Conservation (phyloP, 1,139 yeast species). For the Kazachstania sp. region DNA sequence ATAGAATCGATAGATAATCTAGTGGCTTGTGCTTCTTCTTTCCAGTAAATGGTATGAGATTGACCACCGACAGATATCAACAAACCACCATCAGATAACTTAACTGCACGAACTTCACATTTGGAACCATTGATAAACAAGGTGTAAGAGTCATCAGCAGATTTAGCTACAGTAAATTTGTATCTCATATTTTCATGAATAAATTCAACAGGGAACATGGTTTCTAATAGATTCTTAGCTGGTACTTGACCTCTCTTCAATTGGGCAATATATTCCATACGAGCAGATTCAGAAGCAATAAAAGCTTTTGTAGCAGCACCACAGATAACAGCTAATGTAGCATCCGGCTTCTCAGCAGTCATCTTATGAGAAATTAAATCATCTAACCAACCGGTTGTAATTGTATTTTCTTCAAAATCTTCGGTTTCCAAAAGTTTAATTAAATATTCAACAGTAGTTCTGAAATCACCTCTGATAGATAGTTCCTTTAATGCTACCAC, state of each 20-base stretch:
- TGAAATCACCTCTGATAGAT: conserved; percentile 94
- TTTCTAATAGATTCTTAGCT: conserved; percentile 65
- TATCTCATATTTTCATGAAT: conserved; percentile 90
- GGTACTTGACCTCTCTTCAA: conserved; percentile 96
- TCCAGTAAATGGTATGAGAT: conserved; percentile 94
- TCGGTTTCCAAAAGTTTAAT: conserved; percentile 93
- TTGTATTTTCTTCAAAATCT: conserved; percentile 90
- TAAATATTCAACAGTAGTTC: conserved; percentile 94
- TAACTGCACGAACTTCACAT: conserved; percentile 76
- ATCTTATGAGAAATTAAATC: conserved; percentile 86
- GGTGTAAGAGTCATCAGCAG: conserved; percentile 77
- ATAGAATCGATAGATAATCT: conserved; percentile 90
- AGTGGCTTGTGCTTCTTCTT: conserved; percentile 95
- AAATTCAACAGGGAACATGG: conserved; percentile 87
- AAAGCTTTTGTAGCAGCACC: conserved; percentile 97
- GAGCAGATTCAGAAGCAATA: conserved; percentile 64
- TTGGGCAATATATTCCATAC: conserved; percentile 57
- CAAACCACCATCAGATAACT: conserved; percentile 90
- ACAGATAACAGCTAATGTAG: conserved; percentile 80
- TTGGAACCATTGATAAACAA: conserved; percentile 89
- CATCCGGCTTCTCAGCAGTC: conserved; percentile 95
- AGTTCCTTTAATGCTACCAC: conserved; percentile 95
- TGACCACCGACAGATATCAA: conserved; percentile 83
- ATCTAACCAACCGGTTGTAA: conserved; percentile 98
- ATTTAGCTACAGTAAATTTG: conserved; percentile 90